Conservation (phyloP, 306 rosid genomes). For the Trifolium pratense region DNA sequence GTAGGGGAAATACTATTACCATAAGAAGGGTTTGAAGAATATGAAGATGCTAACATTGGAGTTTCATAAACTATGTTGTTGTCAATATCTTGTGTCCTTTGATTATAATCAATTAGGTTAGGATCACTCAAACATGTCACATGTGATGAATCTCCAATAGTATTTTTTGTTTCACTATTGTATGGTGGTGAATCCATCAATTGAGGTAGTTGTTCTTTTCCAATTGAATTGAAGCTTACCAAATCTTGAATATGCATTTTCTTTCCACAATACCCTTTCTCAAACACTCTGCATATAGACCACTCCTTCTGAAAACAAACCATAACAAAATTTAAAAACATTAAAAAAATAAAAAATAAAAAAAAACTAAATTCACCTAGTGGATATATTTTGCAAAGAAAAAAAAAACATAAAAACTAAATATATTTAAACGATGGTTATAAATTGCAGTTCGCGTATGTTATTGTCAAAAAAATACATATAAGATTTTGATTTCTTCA, state of each 20-base stretch:
- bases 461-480: background rate
- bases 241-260: slow-evolving; percentile 54
- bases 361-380: background rate
- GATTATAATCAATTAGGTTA: slow-evolving; percentile 47
- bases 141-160: slow-evolving; percentile 50
- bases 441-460: background rate
- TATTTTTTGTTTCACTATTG: slow-evolving; percentile 50
- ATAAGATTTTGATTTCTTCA: background rate
- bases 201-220: slow-evolving; percentile 56
- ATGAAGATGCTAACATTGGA: slow-evolving; percentile 25
- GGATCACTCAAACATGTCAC: slow-evolving; percentile 76
- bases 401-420: no score
- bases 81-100: slow-evolving; percentile 34
- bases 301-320: slow-evolving; percentile 72
- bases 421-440: background rate
- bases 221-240: slow-evolving; percentile 44
- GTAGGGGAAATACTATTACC: slow-evolving; percentile 39
- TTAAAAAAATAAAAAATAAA: no score
- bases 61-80: slow-evolving; percentile 33
- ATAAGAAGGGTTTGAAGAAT: slow-evolving; percentile 38
- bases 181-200: slow-evolving; percentile 67
- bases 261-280: slow-evolving; percentile 55
- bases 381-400: slow-evolving; percentile 35
- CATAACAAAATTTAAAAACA: background rate
- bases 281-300: slow-evolving; percentile 78